These are phyloP conservation scores for Aspergillus steynii DNA, from an alignment of 495 filamentous ascomycete genomes.

Conservation along the genomic window DNA sequence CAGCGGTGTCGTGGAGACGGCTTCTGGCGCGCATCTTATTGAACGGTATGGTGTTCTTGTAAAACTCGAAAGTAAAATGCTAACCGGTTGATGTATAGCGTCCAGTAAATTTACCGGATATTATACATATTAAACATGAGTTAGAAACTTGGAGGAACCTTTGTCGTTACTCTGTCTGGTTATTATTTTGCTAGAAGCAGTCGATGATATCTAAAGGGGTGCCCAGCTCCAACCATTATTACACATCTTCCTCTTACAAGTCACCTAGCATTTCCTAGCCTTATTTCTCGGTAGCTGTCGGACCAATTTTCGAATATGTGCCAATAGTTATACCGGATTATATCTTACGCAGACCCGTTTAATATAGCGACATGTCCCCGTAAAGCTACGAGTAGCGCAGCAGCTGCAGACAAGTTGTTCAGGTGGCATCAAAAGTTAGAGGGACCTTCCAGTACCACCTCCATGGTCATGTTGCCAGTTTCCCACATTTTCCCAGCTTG, in stretches of 20 bases:
- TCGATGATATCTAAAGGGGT: not conserved
- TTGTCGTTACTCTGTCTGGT: not conserved
- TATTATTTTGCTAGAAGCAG: not conserved
- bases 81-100: slow-evolving; percentile 25
- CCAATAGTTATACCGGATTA: no score
- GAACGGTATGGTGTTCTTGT: slow-evolving; percentile 64
- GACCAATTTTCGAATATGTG: no score
- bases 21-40: slow-evolving; percentile 94
- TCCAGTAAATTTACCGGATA: slow-evolving; percentile 28
- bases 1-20: slow-evolving; percentile 82
- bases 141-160: not conserved
- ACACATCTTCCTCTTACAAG: not conserved
- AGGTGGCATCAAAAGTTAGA: no score
- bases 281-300: no score
- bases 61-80: slow-evolving; percentile 8
- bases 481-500: no score
- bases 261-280: no score
- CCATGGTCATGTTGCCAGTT: no score
- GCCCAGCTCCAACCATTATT: not conserved
- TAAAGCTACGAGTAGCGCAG: no score
- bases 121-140: slow-evolving; percentile 1
- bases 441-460: no score
- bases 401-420: no score
- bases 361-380: no score
- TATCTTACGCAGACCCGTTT: no score